Conservation (phyloP, 768 basidiomycete species). For the Macrocybe gigantea region DNA sequence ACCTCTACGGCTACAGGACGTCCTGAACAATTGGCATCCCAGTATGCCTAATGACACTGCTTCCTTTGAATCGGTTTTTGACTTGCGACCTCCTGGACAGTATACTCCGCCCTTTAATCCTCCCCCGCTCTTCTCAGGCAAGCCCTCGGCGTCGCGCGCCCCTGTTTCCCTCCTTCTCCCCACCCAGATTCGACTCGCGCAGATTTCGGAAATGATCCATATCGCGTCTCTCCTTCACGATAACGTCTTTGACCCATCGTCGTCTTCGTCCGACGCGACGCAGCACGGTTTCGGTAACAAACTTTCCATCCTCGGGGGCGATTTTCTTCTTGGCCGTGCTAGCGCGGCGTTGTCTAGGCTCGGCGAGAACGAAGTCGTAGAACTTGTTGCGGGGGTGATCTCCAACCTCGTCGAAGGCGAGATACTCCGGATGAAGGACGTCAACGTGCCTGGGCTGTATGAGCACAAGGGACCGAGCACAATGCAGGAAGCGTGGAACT, state of each 20-base stretch:
- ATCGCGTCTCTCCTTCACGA: slow-evolving; percentile 93
- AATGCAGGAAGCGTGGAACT: slow-evolving; percentile 52
- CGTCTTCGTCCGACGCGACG: slow-evolving; percentile 54
- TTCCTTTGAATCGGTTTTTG: slow-evolving; percentile 59
- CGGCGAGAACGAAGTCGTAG: slow-evolving; percentile 86
- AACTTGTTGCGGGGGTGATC: slow-evolving; percentile 87
- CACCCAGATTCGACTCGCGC: slow-evolving; percentile 87
- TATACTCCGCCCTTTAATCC: slow-evolving; percentile 24
- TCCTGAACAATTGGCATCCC: slow-evolving; percentile 90
- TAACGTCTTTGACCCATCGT: slow-evolving; percentile 73
- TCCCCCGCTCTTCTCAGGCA: slow-evolving; percentile 5
- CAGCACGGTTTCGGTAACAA: slow-evolving; percentile 85
- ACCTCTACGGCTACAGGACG: slow-evolving; percentile 72
- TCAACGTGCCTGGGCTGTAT: slow-evolving; percentile 34
- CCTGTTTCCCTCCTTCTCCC: slow-evolving; percentile 54
- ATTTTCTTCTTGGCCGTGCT: slow-evolving; percentile 91
- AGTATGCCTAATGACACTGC: slow-evolving; percentile 73
- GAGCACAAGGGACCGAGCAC: slow-evolving; percentile 22
- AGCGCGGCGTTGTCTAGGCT: slow-evolving; percentile 83
- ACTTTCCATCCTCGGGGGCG: slow-evolving; percentile 87
- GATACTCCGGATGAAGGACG: slow-evolving; percentile 69
- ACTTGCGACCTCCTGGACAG: slow-evolving; percentile 35
- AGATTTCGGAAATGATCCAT: slow-evolving; percentile 98
- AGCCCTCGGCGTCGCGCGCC: slow-evolving; percentile 5
- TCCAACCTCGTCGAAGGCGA: slow-evolving; percentile 97